Percentiles rank a stretch among this genome's conserved stretches.
phyloP scores from a whole-genome alignment of 768 basidiomycete genomes.

The Phylloporus sp. region DNA sequence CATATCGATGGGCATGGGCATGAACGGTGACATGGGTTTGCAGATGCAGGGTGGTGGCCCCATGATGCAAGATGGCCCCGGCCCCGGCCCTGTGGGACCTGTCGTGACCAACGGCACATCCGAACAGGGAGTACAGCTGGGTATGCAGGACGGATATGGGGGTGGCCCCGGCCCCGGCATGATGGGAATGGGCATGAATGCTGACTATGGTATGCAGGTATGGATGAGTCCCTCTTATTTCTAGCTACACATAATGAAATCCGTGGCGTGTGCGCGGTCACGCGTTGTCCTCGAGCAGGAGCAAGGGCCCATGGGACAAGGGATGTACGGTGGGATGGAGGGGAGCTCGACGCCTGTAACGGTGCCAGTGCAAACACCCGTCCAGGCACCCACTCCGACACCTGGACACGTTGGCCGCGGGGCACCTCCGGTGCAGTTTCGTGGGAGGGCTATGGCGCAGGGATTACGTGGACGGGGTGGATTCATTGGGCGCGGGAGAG shows the following conservation, averaged over 20 bases:
- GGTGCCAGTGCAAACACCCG: slow-evolving; percentile 35
- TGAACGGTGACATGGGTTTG: slow-evolving; percentile 68
- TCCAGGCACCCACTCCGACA: slow-evolving; percentile 29
- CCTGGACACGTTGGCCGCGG: slow-evolving; percentile 30
- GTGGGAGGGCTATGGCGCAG: slow-evolving; percentile 42
- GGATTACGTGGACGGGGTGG: slow-evolving; percentile 44
- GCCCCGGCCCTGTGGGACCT: slow-evolving; percentile 29
- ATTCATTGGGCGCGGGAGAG: slow-evolving; percentile 36
- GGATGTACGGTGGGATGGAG: slow-evolving; percentile 68
- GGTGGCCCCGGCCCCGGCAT: slow-evolving; percentile 47
- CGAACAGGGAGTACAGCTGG: slow-evolving; percentile 38
- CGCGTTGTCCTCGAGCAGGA: slow-evolving; percentile 42
- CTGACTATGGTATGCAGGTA: slow-evolving; percentile 76
- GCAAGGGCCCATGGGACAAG: slow-evolving; percentile 58
- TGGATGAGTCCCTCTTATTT: slow-evolving; percentile 32
- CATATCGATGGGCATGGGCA: slow-evolving; percentile 54
- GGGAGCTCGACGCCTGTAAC: slow-evolving; percentile 46
- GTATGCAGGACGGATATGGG: slow-evolving; percentile 40
- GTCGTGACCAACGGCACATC: slow-evolving; percentile 36
- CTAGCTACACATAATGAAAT: slow-evolving; percentile 36
- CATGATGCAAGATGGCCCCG: slow-evolving; percentile 54
- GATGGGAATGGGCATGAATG: slow-evolving; percentile 70
- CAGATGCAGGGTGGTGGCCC: slow-evolving; percentile 41
- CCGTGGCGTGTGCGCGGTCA: slow-evolving; percentile 29
- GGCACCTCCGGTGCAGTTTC: slow-evolving; percentile 38